These are phyloP conservation scores for Coniochaeta ligniaria DNA, from an alignment of 2,329 filamentous ascomycete species.

Conservation along the genomic window DNA sequence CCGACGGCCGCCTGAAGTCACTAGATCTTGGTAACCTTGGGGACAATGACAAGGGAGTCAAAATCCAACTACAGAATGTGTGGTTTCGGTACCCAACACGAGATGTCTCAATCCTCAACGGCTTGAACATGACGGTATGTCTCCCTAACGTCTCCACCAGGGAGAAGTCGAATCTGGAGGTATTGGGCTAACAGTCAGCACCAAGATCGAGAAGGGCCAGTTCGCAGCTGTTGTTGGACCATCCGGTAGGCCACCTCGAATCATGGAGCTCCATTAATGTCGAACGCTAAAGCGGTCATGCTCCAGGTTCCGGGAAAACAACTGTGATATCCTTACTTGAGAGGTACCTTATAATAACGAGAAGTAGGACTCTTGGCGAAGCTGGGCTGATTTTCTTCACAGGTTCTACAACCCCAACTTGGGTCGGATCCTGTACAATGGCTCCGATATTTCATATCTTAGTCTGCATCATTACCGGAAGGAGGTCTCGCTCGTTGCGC, in stretches of 20 bases:
- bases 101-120: conserved; percentile 61
- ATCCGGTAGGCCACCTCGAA: conserved; percentile 12
- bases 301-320: conserved; percentile 21
- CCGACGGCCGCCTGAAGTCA: conserved; percentile 15
- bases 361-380: neutral
- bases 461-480: conserved; percentile 42
- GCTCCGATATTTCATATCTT: conserved; percentile 46
- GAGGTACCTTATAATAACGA: conserved; percentile 7
- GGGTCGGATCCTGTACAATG: conserved; percentile 48
- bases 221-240: conserved; percentile 24
- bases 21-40: conserved; percentile 18
- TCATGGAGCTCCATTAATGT: neutral
- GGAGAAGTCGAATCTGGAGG: neutral
- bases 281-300: conserved; percentile 5
- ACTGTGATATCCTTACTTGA: conserved; percentile 43
- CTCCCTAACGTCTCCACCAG: neutral
- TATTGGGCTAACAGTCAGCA: neutral
- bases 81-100: conserved; percentile 66
- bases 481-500: conserved; percentile 50
- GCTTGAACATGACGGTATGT: conserved; percentile 51
- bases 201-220: conserved; percentile 19
- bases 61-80: conserved; percentile 59
- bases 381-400: neutral
- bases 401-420: conserved; percentile 30
- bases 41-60: conserved; percentile 20